Percentiles rank a stretch among this genome's conserved stretches.
Conservation (phyloP, 257 asterid genomes). For the Mentha longifolia region DNA sequence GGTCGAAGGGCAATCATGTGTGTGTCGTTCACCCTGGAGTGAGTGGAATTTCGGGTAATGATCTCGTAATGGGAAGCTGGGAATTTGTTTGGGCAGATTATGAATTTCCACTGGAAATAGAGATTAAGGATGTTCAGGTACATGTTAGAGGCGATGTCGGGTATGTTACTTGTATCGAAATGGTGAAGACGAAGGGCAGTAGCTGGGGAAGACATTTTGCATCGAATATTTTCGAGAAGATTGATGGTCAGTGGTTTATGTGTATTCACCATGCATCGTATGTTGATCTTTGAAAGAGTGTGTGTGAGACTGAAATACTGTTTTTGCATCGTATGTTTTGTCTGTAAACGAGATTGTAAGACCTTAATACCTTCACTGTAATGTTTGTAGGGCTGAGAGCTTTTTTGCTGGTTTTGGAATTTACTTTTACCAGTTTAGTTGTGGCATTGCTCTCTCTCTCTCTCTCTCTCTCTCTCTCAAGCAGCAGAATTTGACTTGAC, state of each 20-base stretch:
- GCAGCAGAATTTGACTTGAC: slow-evolving; percentile 30
- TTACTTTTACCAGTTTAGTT: neutral
- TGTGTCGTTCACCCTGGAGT: slow-evolving; percentile 98
- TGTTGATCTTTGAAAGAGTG: slow-evolving; percentile 59
- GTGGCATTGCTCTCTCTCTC: neutral
- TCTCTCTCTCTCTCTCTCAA: slow-evolving; percentile 16
- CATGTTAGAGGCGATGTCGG: slow-evolving; percentile 77
- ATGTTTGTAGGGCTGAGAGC: neutral
- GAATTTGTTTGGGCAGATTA: slow-evolving; percentile 98
- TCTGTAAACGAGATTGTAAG: slow-evolving; percentile 37
- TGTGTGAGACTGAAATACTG: slow-evolving; percentile 31
- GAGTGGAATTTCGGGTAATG: slow-evolving; percentile 92
- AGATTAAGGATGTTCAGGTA: slow-evolving; percentile 82
- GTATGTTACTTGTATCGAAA: slow-evolving; percentile 84
- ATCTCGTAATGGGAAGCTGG: slow-evolving; percentile 98
- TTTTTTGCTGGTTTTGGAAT: neutral
- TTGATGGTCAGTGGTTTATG: slow-evolving; percentile 82
- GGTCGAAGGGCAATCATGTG: slow-evolving; percentile 81
- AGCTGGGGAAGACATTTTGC: slow-evolving; percentile 97
- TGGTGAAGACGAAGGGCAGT: slow-evolving; percentile 88
- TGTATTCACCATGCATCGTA: slow-evolving; percentile 91
- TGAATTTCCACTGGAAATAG: slow-evolving; percentile 85
- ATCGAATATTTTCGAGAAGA: slow-evolving; percentile 82
- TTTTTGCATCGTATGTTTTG: slow-evolving; percentile 72
- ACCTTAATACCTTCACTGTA: neutral